Base-by-base conservation (phyloP, 345 rosid species). In the Noccaea bulbosa region DNA sequence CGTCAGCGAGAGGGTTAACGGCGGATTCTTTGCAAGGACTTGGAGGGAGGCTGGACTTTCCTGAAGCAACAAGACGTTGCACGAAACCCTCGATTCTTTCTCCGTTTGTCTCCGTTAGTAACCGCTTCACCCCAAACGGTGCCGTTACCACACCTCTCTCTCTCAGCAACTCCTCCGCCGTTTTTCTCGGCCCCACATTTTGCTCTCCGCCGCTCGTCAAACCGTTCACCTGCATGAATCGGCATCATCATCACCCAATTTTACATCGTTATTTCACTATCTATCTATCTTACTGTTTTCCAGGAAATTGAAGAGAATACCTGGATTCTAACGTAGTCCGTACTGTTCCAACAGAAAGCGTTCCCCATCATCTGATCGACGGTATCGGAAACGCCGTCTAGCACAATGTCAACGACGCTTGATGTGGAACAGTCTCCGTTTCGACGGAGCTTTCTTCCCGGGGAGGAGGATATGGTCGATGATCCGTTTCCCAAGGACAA, bases 261-360 rank as follows among this genome's bases (percentile, higher is more conserved):
- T 27, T 27, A 27, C 30, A 27, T 27, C 4, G 30, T 0, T 3
- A 27, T 27, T 27, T 27, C 30, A 27, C 30, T 27, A 27, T 27
- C 30, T 27, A 27, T 27, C 30, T 27, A 20, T 20, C 22, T 20
- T 20, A 20, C 22, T 20, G 22, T 17, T 17, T 17, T 17, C 20
- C 20, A 1, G 0, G 1, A 24, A 24, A 24, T 27, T 27, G 30
- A 27, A 27, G 30, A 27, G 1, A 27, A 27, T 27, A 27, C 98
- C 94, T 93, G 97, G 85, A 94, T 83, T 82, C 99, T 83, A n/a
- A 94, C 88, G 86, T 94, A 94, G 73, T 94, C 92, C 20, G 83
- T 62, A 40, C 95, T 92, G 82, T 94, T 94, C 90, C 88, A 94
- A 52, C 93, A 91, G 68, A 94, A 94, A 7, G 97, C 96, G 81